phyloP scores from a whole-genome alignment of 2,329 filamentous ascomycete species.

The Pseudogymnoascus sp. region DNA sequence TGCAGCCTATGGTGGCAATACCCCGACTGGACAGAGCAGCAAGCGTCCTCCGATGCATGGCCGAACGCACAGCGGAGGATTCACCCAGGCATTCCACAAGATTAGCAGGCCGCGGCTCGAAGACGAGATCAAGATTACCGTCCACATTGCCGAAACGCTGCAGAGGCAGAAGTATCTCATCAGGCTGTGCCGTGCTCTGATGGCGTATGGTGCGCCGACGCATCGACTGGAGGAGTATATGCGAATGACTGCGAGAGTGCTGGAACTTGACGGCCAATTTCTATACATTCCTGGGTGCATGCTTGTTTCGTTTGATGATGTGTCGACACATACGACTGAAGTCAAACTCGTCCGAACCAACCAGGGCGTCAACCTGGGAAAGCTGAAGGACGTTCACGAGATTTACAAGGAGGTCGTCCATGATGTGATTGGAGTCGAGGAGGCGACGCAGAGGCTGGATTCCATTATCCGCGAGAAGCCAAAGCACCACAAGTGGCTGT shows the following conservation, averaged over 20 bases:
- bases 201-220: conserved; percentile 84
- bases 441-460: conserved; percentile 55
- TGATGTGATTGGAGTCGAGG: conserved; percentile 63
- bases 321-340: conserved; percentile 65
- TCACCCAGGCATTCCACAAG: not conserved
- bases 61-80: conserved; percentile 19
- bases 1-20: conserved; percentile 36
- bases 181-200: conserved; percentile 75
- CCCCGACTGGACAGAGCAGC: conserved; percentile 12
- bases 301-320: conserved; percentile 85
- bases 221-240: conserved; percentile 89
- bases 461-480: conserved; percentile 39
- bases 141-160: conserved; percentile 60
- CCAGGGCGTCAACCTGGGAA: conserved; percentile 66
- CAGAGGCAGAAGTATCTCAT: conserved; percentile 75
- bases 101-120: conserved; percentile 23
- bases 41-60: conserved; percentile 23
- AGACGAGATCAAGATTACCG: conserved; percentile 39
- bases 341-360: conserved; percentile 63
- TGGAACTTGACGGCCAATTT: conserved; percentile 84
- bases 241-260: conserved; percentile 78
- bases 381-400: conserved; percentile 64
- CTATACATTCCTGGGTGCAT: conserved; percentile 87
- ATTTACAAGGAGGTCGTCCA: conserved; percentile 80
- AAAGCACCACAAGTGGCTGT: conserved; percentile 43